These are phyloP conservation scores for Cyberlindnera petersonii DNA, from an alignment of 805 yeast species.

Conservation along the genomic window DNA sequence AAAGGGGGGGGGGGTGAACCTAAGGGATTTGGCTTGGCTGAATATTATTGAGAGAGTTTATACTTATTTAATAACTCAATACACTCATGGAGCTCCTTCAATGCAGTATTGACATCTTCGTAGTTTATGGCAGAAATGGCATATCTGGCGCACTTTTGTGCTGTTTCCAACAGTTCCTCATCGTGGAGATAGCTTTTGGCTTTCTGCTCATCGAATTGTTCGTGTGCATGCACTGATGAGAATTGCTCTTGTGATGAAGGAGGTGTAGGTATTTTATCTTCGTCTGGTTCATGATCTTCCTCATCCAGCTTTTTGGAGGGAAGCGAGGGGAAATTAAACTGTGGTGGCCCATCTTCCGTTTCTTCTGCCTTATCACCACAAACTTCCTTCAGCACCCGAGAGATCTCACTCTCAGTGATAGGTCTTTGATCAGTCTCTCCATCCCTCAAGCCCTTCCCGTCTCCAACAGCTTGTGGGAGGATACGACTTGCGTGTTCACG, in stretches of 20 bases:
- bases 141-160: conserved; percentile 63
- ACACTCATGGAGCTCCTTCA: conserved; percentile 11
- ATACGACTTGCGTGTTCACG: conserved; percentile 5
- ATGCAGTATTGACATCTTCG: conserved; percentile 66
- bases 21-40: background rate
- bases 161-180: conserved; percentile 34
- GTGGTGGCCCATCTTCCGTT: conserved; percentile 10
- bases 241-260: conserved; percentile 1
- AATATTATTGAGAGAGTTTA: conserved; percentile 23
- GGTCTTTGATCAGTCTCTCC: background rate
- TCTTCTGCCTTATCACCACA: too few species aligned
- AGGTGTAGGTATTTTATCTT: background rate
- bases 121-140: conserved; percentile 73
- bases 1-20: too few species aligned
- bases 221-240: background rate
- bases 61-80: conserved; percentile 8
- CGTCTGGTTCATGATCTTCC: background rate
- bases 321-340: conserved; percentile 10
- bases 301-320: conserved; percentile 9
- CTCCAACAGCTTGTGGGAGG: conserved; percentile 1
- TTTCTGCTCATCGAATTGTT: conserved; percentile 12
- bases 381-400: conserved; percentile 5
- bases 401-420: conserved; percentile 14
- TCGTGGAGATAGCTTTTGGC: conserved; percentile 30
- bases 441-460: background rate